phyloP scores from a whole-genome alignment of 257 asterid species.

The Misopates orontium region DNA sequence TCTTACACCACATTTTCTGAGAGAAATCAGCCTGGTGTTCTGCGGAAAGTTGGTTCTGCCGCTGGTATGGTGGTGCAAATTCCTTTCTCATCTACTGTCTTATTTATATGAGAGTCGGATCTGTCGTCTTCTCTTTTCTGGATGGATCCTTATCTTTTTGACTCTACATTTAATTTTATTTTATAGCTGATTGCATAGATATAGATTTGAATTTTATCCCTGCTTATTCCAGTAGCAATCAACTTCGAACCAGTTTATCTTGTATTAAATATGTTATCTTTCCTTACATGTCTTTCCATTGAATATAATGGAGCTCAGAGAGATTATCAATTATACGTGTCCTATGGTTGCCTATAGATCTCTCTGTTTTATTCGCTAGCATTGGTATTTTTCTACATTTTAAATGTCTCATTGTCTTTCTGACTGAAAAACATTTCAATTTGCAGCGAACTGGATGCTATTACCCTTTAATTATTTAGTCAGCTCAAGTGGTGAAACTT shows the following conservation, averaged over 20 bases:
- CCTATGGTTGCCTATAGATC: conserved; percentile 8
- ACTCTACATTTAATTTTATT: conserved; percentile 13
- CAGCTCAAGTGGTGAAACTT: conserved; percentile 77
- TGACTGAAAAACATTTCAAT: conserved; percentile 28
- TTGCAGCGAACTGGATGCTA: conserved; percentile 86
- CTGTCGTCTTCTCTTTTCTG: conserved; percentile 16
- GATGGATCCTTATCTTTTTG: conserved; percentile 13
- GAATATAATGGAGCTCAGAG: conserved; percentile 12
- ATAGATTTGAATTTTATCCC: background rate
- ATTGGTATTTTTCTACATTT: conserved; percentile 16
- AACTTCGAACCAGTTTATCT: conserved; percentile 8
- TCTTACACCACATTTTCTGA: conserved; percentile 61
- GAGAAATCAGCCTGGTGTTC: conserved; percentile 73
- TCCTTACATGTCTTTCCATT: background rate
- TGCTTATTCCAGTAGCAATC: background rate
- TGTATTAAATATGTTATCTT: conserved; percentile 10
- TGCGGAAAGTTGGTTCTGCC: conserved; percentile 87
- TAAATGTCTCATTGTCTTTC: conserved; percentile 26
- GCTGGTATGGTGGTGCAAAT: conserved; percentile 62
- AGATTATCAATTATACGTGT: conserved; percentile 15
- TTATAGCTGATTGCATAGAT: conserved; percentile 10
- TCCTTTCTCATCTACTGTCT: conserved; percentile 10
- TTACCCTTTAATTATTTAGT: conserved; percentile 74
- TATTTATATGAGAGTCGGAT: conserved; percentile 17
- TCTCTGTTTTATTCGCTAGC: background rate